Conservation (phyloP, 352 stramenopile species). For the Phytophthora lateralis region DNA sequence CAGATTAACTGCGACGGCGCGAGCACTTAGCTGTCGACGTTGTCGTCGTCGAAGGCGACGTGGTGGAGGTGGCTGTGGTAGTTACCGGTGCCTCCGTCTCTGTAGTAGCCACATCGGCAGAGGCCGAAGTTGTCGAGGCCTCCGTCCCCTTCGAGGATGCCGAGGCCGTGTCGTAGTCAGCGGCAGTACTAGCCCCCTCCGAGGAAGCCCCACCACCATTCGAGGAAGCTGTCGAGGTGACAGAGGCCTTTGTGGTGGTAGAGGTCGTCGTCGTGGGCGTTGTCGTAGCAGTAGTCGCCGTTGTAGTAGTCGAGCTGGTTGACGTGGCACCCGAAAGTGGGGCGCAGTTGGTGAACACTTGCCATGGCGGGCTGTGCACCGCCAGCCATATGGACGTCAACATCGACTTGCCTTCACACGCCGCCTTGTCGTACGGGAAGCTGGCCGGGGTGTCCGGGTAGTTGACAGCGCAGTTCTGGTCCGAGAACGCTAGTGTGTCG, state of each 20-base stretch:
- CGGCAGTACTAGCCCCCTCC: constrained; percentile 17
- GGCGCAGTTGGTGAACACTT: constrained; percentile 58
- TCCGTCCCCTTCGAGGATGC: constrained; percentile 6
- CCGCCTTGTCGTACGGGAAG: constrained; percentile 47
- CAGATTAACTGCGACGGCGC: constrained; percentile 24
- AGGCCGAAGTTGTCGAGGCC: constrained; percentile 11
- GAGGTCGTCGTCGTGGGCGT: constrained; percentile 7
- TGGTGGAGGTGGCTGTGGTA: background rate
- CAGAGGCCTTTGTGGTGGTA: constrained; percentile 8
- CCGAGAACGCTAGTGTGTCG: constrained; percentile 40
- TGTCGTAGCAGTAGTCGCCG: constrained; percentile 8
- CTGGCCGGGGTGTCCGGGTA: constrained; percentile 39
- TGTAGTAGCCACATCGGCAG: constrained; percentile 8
- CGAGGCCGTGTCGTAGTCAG: constrained; percentile 23
- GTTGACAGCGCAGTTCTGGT: constrained; percentile 45
- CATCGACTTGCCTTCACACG: constrained; percentile 35
- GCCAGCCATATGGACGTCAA: constrained; percentile 52
- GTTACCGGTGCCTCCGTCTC: constrained; percentile 22
- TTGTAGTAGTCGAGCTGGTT: constrained; percentile 10
- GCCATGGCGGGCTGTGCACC: constrained; percentile 48
- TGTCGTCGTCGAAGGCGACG: background rate
- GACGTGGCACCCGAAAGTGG: constrained; percentile 25
- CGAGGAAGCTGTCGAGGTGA: constrained; percentile 13
- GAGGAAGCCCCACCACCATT: background rate
- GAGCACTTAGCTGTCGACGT: constrained; percentile 19